phyloP scores from a whole-genome alignment of 805 yeast species.

The Kodamaea kaohsiungensis region DNA sequence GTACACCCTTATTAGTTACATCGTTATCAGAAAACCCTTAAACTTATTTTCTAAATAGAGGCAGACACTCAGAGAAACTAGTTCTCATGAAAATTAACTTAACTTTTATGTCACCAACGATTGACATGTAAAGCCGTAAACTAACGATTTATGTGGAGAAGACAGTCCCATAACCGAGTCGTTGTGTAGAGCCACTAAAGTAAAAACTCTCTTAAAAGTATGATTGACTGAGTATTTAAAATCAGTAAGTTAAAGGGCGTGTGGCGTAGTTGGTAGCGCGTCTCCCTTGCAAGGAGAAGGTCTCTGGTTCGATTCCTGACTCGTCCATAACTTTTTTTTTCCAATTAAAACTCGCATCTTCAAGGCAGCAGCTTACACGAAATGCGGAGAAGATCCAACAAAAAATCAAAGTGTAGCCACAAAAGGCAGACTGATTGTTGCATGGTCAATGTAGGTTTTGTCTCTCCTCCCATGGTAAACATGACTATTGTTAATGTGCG shows the following conservation, averaged over 20 bases:
- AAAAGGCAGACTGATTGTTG: background rate
- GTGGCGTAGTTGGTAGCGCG: conserved; percentile 87
- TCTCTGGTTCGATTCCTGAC: conserved; percentile 79
- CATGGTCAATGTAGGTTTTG: background rate
- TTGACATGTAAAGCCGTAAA: too few relatives aligned
- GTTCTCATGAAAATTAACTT: too few relatives aligned
- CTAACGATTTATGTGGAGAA: too few relatives aligned
- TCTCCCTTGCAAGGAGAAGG: conserved; percentile 77
- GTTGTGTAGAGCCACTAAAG: too few relatives aligned
- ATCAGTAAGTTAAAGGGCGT: conserved; percentile 47
- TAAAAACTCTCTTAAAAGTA: too few relatives aligned
- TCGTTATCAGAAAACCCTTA: too few relatives aligned
- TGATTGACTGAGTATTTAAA: too few relatives aligned
- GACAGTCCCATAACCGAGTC: too few relatives aligned
- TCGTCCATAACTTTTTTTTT: conserved; percentile 50
- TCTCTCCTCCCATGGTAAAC: background rate
- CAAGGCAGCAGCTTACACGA: background rate
- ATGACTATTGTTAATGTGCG: background rate
- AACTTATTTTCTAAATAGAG: too few relatives aligned
- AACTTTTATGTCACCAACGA: too few relatives aligned
- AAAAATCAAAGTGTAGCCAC: background rate
- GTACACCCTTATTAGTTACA: too few relatives aligned
- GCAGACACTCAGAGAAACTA: too few relatives aligned
- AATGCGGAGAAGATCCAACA: conserved; percentile 1
- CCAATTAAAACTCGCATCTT: background rate